Base-by-base conservation (phyloP, 2,329 filamentous ascomycete genomes). In the Hawksworthiomyces lignivorus region DNA sequence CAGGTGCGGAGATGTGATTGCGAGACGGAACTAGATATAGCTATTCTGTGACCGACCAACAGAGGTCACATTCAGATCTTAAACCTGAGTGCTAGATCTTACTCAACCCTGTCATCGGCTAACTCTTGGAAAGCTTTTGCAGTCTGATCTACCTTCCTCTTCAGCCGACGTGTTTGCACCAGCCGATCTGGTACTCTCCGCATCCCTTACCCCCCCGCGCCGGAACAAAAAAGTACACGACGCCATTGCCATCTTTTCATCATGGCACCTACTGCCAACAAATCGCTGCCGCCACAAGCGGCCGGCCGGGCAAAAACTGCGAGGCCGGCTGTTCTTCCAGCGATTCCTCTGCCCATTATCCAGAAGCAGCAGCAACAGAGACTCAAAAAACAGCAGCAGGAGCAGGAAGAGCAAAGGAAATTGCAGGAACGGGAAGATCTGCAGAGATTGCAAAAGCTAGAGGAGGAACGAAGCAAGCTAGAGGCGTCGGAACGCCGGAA, bases 281-380 rank as follows among this genome's bases (percentile, higher is more conserved):
- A 36, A 22, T 30, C 31, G 14, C 15, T 27, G 28, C 34, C 38
- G 5, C 20, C 42, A 12, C 45, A 30, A 29, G 6, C 45, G 24
- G 35, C 34, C 20, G 36, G 34, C 32, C 46, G 36, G 10, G n/a
- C 37, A n/a, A 39, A 37, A 27, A 43, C 36, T 19, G 36, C 19
- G 30, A 36, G 48, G 20, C 37, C 41, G 8, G 11, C 39, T 11
- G 39, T 51, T 9, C 30, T 50, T 9, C 49, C 49, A 17, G 48
- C 45, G 21, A 51, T 51, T 22, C 49, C 49, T 11, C 39, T 51
- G 34, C 49, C 49, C 5, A 28, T 51, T 4, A 42, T 40, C 15
- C 44, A 50, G 24, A 43, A 46, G 35, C 48, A 51, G 22, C 45
- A 49, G 47, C 33, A 37, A 22, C 36, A 43, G 40, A 28, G 39